These are phyloP conservation scores for Stereocaulon alpinum DNA, from an alignment of 495 filamentous ascomycete genomes.

Conservation along the genomic window DNA sequence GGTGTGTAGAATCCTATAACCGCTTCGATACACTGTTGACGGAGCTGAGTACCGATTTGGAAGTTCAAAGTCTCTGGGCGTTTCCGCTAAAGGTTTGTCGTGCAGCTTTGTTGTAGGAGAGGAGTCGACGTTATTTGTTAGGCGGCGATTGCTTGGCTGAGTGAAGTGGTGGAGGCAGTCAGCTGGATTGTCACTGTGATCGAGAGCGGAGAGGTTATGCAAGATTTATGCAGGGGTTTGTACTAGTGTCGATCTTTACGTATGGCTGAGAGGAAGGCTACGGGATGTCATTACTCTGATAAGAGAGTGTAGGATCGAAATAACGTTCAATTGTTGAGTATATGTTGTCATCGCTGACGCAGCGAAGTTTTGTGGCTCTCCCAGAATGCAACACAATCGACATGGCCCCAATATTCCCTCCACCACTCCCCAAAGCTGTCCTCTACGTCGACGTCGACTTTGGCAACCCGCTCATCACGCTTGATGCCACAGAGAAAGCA, in stretches of 20 bases:
- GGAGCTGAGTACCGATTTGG: not conserved
- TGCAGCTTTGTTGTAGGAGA: too few species aligned
- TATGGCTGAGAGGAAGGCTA: not conserved
- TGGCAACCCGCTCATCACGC: constrained; percentile 68
- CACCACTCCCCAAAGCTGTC: constrained; percentile 96
- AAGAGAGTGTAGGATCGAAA: not conserved
- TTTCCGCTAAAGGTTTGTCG: too few species aligned
- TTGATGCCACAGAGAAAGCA: constrained; percentile 85
- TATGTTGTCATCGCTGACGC: constrained; percentile 44
- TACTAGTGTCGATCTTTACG: not conserved
- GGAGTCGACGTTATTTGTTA: too few species aligned
- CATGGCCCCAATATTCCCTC: constrained; percentile 81
- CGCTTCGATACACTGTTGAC: not conserved
- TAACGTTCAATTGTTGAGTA: not conserved
- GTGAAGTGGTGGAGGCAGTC: not conserved
- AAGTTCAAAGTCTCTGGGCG: not conserved
- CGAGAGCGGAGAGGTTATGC: not conserved
- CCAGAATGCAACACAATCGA: constrained; percentile 78
- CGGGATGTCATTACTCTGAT: not conserved
- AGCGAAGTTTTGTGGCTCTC: constrained; percentile 55
- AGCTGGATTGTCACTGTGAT: not conserved
- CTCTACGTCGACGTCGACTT: constrained; percentile 64
- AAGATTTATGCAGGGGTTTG: not conserved
- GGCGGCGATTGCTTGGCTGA: too few species aligned
- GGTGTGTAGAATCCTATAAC: not conserved